Percentiles rank a stretch among this genome's conserved stretches.
Evolutionary conservation across 1,284 basidiomycete genomes (phyloP).

Genomic region (Cryptococcus sp.): DNA sequence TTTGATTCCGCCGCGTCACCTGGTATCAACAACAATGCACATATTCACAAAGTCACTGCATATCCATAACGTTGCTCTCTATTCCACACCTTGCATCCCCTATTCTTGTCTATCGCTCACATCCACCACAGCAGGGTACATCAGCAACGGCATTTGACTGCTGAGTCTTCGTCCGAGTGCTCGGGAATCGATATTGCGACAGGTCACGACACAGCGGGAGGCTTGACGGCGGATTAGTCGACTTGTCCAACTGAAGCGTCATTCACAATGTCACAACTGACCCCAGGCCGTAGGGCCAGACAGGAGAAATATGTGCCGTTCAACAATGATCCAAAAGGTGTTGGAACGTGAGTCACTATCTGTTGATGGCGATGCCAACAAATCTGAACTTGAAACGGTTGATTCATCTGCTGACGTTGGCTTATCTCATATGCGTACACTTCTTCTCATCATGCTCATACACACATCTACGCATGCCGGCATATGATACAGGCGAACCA

Average conservation of each 20-base stretch:
- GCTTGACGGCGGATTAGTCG: no score
- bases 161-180: no score
- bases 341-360: conserved; percentile 46
- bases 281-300: conserved; percentile 23
- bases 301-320: conserved; percentile 38
- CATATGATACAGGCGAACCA: conserved; percentile 37
- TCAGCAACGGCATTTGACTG: no score
- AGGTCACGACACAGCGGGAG: no score
- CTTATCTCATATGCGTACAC: background rate
- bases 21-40: background rate
- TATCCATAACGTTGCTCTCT: no score
- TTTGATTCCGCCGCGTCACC: no score
- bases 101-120: no score
- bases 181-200: no score
- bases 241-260: background rate
- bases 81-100: no score
- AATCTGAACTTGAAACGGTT: no score
- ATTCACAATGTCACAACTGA: conserved; percentile 17
- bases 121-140: no score
- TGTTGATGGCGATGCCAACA: background rate
- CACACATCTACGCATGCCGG: background rate
- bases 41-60: background rate
- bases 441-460: background rate
- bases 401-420: no score
- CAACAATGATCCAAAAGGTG: conserved; percentile 44